A percentile compares a stretch with the other conserved stretches of the same genome.
Conservation (phyloP, 495 filamentous ascomycete genomes). For the Neurospora intermedia region DNA sequence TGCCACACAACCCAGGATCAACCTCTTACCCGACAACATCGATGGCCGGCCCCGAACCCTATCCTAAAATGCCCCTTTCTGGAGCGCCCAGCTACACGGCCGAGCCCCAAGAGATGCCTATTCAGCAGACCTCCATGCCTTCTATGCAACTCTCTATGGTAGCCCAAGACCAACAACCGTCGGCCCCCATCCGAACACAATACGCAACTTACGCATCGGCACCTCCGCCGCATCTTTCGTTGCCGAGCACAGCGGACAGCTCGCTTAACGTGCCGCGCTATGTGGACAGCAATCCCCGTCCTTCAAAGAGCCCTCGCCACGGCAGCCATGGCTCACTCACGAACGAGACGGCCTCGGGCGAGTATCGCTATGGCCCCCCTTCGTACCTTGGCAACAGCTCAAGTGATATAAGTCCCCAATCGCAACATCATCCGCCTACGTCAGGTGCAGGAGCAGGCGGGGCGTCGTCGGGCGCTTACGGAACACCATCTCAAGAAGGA, state of each 20-base stretch:
- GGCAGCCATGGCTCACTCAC: slow-evolving; percentile 37
- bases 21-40: slow-evolving; percentile 31
- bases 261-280: slow-evolving; percentile 35
- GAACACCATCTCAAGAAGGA: slow-evolving; percentile 9
- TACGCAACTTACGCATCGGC: slow-evolving; percentile 36
- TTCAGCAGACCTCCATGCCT: slow-evolving; percentile 39
- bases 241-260: slow-evolving; percentile 29
- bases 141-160: slow-evolving; percentile 37
- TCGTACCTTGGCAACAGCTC: slow-evolving; percentile 17
- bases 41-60: slow-evolving; percentile 28
- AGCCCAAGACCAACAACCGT: slow-evolving; percentile 26
- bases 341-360: slow-evolving; percentile 33
- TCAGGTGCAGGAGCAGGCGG: slow-evolving; percentile 5
- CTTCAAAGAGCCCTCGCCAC: slow-evolving; percentile 43
- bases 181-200: slow-evolving; percentile 33
- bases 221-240: slow-evolving; percentile 30
- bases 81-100: slow-evolving; percentile 32
- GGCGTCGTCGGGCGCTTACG: slow-evolving; percentile 6
- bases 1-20: slow-evolving; percentile 29
- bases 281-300: slow-evolving; percentile 43
- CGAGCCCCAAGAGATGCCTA: slow-evolving; percentile 38
- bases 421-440: slow-evolving; percentile 18
- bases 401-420: slow-evolving; percentile 25
- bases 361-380: slow-evolving; percentile 39
- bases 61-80: slow-evolving; percentile 36